Evolutionary conservation across 2,329 filamentous ascomycete genomes (phyloP).

Genomic region (Botryotinia globosa): DNA sequence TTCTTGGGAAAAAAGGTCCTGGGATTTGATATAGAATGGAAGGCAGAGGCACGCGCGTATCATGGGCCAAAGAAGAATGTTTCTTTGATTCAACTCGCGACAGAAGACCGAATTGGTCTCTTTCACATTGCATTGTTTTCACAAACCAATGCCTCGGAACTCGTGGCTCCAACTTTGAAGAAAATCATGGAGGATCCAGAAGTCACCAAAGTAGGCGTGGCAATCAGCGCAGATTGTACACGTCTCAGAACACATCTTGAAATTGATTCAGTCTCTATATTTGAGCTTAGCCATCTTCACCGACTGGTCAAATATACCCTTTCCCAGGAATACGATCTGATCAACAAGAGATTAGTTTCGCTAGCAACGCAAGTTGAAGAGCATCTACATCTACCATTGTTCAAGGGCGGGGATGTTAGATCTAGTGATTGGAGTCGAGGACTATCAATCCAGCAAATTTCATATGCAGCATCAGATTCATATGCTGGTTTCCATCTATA

Average conservation of each 20-base stretch:
- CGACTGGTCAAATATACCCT: conserved; percentile 68
- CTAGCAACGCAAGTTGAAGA: conserved; percentile 69
- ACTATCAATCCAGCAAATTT: conserved; percentile 62
- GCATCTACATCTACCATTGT: conserved; percentile 69
- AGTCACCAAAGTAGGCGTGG: conserved; percentile 74
- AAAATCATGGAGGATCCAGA: conserved; percentile 67
- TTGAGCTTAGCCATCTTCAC: conserved; percentile 82
- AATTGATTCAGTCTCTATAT: conserved; percentile 62
- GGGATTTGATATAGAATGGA: conserved; percentile 93
- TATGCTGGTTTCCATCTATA: conserved; percentile 77
- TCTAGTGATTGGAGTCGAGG: conserved; percentile 69
- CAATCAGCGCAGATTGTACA: conserved; percentile 67
- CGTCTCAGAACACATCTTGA: conserved; percentile 65
- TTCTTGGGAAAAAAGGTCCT: conserved; percentile 69
- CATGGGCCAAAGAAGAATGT: conserved; percentile 64
- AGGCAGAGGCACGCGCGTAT: conserved; percentile 47
- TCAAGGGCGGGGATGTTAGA: conserved; percentile 71
- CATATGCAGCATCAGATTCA: conserved; percentile 77
- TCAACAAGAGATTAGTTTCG: conserved; percentile 65
- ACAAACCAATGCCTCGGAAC: conserved; percentile 45
- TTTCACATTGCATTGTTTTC: conserved; percentile 74
- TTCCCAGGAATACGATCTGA: conserved; percentile 47
- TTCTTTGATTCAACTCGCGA: conserved; percentile 80
- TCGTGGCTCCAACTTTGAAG: conserved; percentile 69
- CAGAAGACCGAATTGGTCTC: conserved; percentile 70